Conservation (phyloP, 441 rosid species). For the Metrosideros polymorpha region DNA sequence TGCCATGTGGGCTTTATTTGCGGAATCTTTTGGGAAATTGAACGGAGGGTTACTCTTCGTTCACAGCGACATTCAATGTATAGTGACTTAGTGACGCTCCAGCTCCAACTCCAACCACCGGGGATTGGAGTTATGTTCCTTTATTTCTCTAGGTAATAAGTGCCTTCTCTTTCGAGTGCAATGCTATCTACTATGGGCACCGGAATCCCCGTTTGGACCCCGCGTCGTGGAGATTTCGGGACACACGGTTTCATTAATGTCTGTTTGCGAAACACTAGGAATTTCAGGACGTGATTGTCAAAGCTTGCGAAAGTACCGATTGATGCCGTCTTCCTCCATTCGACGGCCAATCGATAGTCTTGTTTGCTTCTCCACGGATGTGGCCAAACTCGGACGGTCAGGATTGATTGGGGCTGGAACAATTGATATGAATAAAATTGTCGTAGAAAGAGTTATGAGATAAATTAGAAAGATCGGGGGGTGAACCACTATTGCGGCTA, state of each 20-base stretch:
- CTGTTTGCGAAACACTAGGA: neutral
- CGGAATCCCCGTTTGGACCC: neutral
- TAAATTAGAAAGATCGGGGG: neutral
- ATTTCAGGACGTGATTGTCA: neutral
- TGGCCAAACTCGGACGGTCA: neutral
- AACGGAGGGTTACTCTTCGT: neutral
- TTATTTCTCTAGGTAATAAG: neutral
- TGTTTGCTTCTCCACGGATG: neutral
- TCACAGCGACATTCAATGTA: neutral
- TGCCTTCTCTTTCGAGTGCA: neutral
- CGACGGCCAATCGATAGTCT: neutral
- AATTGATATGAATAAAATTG: neutral
- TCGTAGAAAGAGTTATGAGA: neutral
- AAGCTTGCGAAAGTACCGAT: fast-evolving
- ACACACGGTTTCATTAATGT: neutral
- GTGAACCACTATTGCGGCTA: neutral
- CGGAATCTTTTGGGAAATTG: neutral
- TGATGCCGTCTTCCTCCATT: neutral
- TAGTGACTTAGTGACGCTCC: neutral
- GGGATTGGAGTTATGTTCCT: neutral
- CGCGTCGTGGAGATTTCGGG: neutral
- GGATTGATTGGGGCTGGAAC: neutral
- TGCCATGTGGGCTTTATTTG: neutral
- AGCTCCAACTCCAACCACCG: neutral
- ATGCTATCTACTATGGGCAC: too few species aligned